phyloP scores from a whole-genome alignment of 352 stramenopile genomes.

The Sclerospora graminicola region DNA sequence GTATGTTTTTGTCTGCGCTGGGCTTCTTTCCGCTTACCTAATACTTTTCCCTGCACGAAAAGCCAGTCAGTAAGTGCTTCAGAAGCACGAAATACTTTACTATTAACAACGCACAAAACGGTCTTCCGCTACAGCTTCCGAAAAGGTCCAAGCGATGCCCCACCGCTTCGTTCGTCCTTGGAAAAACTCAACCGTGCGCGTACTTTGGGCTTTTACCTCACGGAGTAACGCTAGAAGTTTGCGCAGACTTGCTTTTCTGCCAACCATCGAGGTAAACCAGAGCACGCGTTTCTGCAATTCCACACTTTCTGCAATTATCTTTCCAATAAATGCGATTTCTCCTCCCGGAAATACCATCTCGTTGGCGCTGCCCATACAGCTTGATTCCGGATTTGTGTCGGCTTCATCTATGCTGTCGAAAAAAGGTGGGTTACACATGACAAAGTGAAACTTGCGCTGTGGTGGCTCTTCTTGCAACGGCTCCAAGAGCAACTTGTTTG shows the following conservation, averaged over 20 bases:
- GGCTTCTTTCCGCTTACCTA: slow-evolving; percentile 77
- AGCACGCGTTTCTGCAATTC: slow-evolving; percentile 56
- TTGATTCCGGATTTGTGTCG: slow-evolving; percentile 61
- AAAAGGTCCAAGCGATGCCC: slow-evolving; percentile 92
- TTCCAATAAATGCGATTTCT: slow-evolving; percentile 89
- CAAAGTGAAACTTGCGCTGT: slow-evolving; percentile 71
- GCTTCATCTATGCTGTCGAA: slow-evolving; percentile 77
- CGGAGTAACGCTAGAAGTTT: slow-evolving; percentile 83
- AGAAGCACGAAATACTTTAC: not conserved
- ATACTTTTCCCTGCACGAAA: slow-evolving; percentile 44
- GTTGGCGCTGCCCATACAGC: slow-evolving; percentile 57
- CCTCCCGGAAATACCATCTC: slow-evolving; percentile 88
- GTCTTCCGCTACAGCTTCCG: slow-evolving; percentile 14
- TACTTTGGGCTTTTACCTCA: slow-evolving; percentile 48
- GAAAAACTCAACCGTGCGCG: slow-evolving; percentile 89
- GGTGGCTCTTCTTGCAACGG: slow-evolving; percentile 23
- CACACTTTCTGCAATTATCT: slow-evolving; percentile 90
- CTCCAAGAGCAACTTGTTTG: slow-evolving; percentile 35
- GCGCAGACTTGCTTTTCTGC: slow-evolving; percentile 87
- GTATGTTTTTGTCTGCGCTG: slow-evolving; percentile 39
- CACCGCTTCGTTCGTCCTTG: slow-evolving; percentile 89
- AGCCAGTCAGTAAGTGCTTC: not conserved
- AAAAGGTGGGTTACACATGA: slow-evolving; percentile 97
- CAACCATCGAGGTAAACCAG: slow-evolving; percentile 93
- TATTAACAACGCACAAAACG: slow-evolving; percentile 23